Percentiles rank a stretch among this genome's conserved stretches.
Conservation (phyloP, 1,284 basidiomycete species). For the Porodaedalea pini region DNA sequence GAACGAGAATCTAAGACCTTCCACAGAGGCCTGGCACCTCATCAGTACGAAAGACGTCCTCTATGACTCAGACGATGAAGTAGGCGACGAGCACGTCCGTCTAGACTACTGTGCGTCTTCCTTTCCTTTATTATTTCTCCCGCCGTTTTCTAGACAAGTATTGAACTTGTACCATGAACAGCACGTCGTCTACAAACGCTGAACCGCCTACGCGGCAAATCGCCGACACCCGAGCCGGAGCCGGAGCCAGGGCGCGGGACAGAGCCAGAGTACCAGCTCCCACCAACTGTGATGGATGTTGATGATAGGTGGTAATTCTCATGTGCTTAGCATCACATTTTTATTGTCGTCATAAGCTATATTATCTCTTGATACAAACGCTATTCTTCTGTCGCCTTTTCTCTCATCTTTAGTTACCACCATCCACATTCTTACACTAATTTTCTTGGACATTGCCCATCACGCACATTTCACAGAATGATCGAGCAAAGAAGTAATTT, state of each 20-base stretch:
- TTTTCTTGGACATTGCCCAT: neutral
- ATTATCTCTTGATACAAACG: neutral
- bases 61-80: slow-evolving; percentile 69
- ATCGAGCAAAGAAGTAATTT: slow-evolving; percentile 16
- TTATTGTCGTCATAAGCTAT: neutral
- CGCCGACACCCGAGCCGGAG: slow-evolving; percentile 34
- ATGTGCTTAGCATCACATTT: neutral
- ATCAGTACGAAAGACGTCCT: slow-evolving; percentile 60
- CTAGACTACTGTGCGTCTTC: slow-evolving; percentile 57
- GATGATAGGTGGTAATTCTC: slow-evolving; percentile 13
- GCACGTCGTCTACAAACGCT: slow-evolving; percentile 50
- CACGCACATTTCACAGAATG: no score
- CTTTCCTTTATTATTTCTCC: slow-evolving; percentile 1
- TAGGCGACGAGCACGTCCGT: slow-evolving; percentile 55
- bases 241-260: neutral
- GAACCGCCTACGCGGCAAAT: slow-evolving; percentile 40
- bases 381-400: neutral
- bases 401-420: neutral
- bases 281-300: slow-evolving; percentile 14
- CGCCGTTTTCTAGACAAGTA: neutral
- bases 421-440: neutral
- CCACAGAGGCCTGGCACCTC: slow-evolving; percentile 66
- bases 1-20: no score
- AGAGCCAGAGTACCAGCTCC: neutral
- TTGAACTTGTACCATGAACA: slow-evolving; percentile 26